Base-by-base conservation (phyloP, 2,329 filamentous ascomycete genomes). In the Mycocentrospora acerina region DNA sequence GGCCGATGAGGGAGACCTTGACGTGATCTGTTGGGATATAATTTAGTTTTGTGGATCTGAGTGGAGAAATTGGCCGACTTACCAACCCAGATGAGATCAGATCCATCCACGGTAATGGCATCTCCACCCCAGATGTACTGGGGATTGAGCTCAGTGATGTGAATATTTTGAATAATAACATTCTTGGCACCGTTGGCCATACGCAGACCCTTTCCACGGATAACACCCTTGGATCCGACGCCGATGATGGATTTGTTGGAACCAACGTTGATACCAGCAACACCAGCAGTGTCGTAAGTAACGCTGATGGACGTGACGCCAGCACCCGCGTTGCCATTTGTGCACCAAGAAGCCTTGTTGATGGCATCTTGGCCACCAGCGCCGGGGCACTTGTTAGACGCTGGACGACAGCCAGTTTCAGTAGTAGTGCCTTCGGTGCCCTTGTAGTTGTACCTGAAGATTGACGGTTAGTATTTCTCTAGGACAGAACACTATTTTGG, bases 301-400 rank as follows among this genome's bases (percentile, higher is more conserved):
- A 59, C 57, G 15, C 15, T 40, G 33, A 58, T 73, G 2, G 65
- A 64, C 25, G 70, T 72, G 24, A 64, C 69, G 15, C 74, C 70
- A 4, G 76, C 73, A 30, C 69, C 67, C 36, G 76, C 67, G 60
- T 82, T 68, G 58, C 82, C 78, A 66, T 81, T 80, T 30, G 59
- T 67, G 37, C 48, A 55, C 60, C 79, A 82, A 75, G 78, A 81
- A 53, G 70, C 55, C 51, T 80, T 64, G 64, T 77, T 67, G 57
- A 83, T 81, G 42, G 79, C 76, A 26, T 73, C 52, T 68, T 83
- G 79, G 61, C 80, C 78, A n/a, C 62, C 75, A 16, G 76, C 79
- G 16, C 77, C 79, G 66, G 74, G 80, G 40, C 57, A 59, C 13
- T 32, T 59, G 47, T 58, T 60, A 5, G 57, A 58, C 29, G 53